Evolutionary conservation across 345 rosid species (phyloP).

Genomic region (Salix purpurea): DNA sequence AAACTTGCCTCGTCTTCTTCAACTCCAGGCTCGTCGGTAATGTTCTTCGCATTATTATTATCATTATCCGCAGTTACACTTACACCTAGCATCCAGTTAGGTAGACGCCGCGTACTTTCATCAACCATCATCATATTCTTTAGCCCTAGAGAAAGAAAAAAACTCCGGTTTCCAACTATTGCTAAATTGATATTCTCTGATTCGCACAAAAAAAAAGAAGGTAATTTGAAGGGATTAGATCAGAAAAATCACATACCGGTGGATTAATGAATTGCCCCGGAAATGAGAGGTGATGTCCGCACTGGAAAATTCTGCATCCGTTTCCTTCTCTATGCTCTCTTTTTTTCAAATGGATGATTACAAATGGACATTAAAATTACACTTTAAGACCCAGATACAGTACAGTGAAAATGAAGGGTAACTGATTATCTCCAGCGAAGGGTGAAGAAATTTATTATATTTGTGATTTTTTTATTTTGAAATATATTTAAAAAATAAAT

Average conservation of each 20-base stretch:
- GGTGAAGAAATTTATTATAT: too few species aligned
- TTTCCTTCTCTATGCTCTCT: background rate
- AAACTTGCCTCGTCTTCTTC: background rate
- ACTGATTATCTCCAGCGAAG: too few species aligned
- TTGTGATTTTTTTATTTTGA: too few species aligned
- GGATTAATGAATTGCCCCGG: background rate
- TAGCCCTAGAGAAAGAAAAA: background rate
- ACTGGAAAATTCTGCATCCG: background rate
- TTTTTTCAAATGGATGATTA: background rate
- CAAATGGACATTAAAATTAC: too few species aligned
- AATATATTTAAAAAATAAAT: too few species aligned
- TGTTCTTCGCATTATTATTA: background rate
- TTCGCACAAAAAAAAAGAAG: background rate
- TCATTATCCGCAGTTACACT: background rate
- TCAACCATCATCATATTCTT: constrained; percentile 4
- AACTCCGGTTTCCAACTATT: background rate
- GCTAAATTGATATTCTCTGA: background rate
- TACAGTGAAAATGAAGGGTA: too few species aligned
- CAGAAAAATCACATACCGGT: background rate
- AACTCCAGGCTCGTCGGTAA: background rate
- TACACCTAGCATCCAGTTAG: constrained; percentile 30
- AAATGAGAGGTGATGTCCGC: background rate
- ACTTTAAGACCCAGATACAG: too few species aligned
- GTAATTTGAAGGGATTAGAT: background rate
- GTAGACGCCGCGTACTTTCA: constrained; percentile 33